These are phyloP conservation scores for Reticulascus tulasneorum DNA, from an alignment of 2,329 filamentous ascomycete genomes.

Conservation along the genomic window DNA sequence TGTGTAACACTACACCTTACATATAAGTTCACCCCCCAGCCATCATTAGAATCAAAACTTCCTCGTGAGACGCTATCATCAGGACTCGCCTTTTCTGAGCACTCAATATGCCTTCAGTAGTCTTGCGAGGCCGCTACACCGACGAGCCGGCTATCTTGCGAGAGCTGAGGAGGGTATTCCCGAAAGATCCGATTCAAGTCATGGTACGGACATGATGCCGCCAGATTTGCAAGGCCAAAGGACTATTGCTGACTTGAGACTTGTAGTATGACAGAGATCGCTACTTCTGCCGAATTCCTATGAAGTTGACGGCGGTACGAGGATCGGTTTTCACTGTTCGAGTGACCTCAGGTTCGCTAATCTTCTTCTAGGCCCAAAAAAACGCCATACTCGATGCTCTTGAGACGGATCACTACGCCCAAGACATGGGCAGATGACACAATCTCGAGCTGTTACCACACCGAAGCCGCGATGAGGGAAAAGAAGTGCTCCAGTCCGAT, in stretches of 20 bases:
- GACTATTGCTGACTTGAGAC: not conserved
- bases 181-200: not conserved
- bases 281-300: not conserved
- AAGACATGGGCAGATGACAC: too few relatives aligned
- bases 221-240: too few relatives aligned
- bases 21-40: too few relatives aligned
- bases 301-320: not conserved
- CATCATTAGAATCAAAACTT: too few relatives aligned
- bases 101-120: not conserved
- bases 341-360: too few relatives aligned
- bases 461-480: too few relatives aligned
- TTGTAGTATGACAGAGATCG: not conserved
- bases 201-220: not conserved
- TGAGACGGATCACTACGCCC: not conserved
- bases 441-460: too few relatives aligned
- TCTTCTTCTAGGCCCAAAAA: not conserved
- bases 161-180: not conserved
- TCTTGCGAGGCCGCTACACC: slow-evolving; percentile 1
- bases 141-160: not conserved
- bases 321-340: not conserved
- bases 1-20: too few relatives aligned
- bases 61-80: not conserved
- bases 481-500: too few relatives aligned
- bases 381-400: not conserved
- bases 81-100: not conserved